Conservation (phyloP, 208 protist species). For the Crithidia thermophila region DNA sequence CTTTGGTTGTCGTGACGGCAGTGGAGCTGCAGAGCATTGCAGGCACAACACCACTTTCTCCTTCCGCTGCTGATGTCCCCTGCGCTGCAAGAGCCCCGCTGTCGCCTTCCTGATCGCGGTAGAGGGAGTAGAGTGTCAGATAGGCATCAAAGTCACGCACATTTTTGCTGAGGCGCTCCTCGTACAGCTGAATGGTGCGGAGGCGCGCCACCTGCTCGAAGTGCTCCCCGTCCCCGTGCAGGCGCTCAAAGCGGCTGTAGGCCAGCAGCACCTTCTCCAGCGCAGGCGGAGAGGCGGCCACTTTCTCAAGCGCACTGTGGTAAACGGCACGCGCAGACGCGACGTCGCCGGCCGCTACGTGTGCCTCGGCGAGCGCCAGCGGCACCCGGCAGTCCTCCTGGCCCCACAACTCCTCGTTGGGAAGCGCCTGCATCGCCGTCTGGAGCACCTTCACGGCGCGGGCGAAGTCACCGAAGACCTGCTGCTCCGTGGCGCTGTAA, state of each 20-base stretch:
- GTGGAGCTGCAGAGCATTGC: not conserved
- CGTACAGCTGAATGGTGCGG: slow-evolving; percentile 62
- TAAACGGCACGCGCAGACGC: slow-evolving; percentile 59
- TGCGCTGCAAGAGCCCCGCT: no score
- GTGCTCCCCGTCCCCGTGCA: slow-evolving; percentile 45
- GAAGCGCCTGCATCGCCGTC: slow-evolving; percentile 75
- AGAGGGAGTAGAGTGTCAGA: slow-evolving; percentile 71
- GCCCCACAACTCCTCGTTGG: slow-evolving; percentile 47
- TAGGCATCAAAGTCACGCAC: slow-evolving; percentile 67
- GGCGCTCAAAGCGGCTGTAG: slow-evolving; percentile 73
- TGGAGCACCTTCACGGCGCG: slow-evolving; percentile 68
- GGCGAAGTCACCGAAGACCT: slow-evolving; percentile 51
- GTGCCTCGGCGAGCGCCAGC: slow-evolving; percentile 64
- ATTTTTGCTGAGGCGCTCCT: slow-evolving; percentile 54
- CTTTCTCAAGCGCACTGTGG: slow-evolving; percentile 46
- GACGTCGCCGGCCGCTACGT: slow-evolving; percentile 27
- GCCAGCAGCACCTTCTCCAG: slow-evolving; percentile 59
- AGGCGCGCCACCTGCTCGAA: slow-evolving; percentile 39
- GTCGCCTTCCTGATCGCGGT: slow-evolving; percentile 48
- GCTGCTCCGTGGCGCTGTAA: slow-evolving; percentile 86
- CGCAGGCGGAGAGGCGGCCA: slow-evolving; percentile 29
- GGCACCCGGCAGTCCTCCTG: slow-evolving; percentile 64
- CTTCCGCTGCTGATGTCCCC: no score
- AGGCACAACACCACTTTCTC: no score
- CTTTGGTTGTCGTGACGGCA: not conserved